phyloP scores from a whole-genome alignment of 1,284 basidiomycete species.

The Cystobasidiaceae sp. region DNA sequence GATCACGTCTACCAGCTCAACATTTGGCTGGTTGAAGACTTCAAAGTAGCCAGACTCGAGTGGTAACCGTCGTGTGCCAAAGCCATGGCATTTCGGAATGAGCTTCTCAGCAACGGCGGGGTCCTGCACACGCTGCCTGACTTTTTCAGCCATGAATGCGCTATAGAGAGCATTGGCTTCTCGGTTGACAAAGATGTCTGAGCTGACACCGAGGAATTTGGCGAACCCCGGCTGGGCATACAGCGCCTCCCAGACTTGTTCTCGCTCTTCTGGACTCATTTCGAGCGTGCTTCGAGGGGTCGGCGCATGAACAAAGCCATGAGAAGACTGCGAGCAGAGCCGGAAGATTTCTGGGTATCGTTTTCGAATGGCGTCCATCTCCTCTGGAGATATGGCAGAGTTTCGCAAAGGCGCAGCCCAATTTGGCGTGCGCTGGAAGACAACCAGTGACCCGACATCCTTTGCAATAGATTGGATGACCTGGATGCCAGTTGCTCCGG shows the following conservation, averaged over 20 bases:
- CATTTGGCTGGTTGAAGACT: constrained; percentile 41
- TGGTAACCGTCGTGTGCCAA: constrained; percentile 40
- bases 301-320: neutral
- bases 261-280: constrained; percentile 36
- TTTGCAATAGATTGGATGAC: neutral
- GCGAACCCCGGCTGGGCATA: constrained; percentile 38
- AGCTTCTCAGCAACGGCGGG: constrained; percentile 41
- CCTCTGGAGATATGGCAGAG: constrained; percentile 34
- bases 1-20: constrained; percentile 39
- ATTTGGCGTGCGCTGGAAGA: constrained; percentile 42
- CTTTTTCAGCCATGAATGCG: constrained; percentile 41
- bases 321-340: neutral
- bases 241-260: constrained; percentile 35
- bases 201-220: constrained; percentile 40
- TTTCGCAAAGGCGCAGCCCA: constrained; percentile 39
- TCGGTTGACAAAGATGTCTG: constrained; percentile 36
- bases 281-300: constrained; percentile 4
- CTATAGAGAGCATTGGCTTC: constrained; percentile 39
- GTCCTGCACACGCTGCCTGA: constrained; percentile 35
- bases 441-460: constrained; percentile 34
- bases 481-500: neutral
- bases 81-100: constrained; percentile 39
- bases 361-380: constrained; percentile 38
- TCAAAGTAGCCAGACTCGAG: constrained; percentile 42
- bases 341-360: constrained; percentile 34